Evolutionary conservation across 169 alveolate species (phyloP).

Genomic region (Plasmodium coatneyi): DNA sequence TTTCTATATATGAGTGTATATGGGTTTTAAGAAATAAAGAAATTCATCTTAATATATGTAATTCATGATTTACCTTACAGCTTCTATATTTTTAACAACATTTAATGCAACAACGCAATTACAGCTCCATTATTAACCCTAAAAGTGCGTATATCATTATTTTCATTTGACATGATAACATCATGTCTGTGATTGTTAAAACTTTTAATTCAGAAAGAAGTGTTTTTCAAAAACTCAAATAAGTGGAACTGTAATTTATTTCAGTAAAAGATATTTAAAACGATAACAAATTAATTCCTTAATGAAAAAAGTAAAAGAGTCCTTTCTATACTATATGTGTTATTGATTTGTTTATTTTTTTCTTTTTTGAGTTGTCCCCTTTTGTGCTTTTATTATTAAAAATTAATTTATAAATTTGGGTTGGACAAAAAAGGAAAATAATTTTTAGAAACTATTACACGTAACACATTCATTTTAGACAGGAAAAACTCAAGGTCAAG

Average conservation of each 20-base stretch:
- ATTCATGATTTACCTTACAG: background rate
- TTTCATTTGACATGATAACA: background rate
- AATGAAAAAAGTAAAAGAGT: background rate
- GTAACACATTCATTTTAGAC: conserved; percentile 2
- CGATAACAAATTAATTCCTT: background rate
- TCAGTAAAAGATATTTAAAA: background rate
- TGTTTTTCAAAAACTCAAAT: background rate
- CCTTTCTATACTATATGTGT: background rate
- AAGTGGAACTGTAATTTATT: background rate
- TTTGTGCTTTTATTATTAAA: background rate
- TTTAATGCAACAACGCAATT: background rate
- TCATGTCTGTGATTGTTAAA: background rate
- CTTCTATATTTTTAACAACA: background rate
- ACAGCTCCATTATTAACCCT: background rate
- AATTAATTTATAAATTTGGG: background rate
- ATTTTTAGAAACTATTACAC: background rate
- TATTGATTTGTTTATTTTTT: background rate
- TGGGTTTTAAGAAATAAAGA: background rate
- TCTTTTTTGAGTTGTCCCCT: background rate
- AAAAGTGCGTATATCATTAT: background rate
- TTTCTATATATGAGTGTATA: background rate
- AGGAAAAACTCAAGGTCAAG: background rate
- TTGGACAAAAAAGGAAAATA: background rate
- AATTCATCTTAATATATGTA: background rate
- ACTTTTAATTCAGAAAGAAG: background rate